These are phyloP conservation scores for Paraphoma chrysanthemicola DNA, from an alignment of 2,329 filamentous ascomycete species.

Conservation along the genomic window DNA sequence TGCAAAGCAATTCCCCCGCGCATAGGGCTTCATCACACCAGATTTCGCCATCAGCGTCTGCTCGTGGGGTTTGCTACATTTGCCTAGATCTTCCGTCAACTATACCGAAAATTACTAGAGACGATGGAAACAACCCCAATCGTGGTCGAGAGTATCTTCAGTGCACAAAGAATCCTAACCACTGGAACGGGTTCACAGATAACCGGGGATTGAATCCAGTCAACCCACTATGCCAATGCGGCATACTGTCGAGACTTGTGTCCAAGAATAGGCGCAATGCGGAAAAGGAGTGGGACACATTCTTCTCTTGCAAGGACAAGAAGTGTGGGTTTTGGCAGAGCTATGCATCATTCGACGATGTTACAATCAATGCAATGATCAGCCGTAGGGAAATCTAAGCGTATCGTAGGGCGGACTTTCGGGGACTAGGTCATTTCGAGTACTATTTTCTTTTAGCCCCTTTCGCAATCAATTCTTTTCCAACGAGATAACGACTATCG, in stretches of 20 bases:
- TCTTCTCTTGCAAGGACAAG: conserved; percentile 2
- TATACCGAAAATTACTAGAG: not conserved
- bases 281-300: not conserved
- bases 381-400: not conserved
- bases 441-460: too few species aligned
- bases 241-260: not conserved
- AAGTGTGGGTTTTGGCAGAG: not conserved
- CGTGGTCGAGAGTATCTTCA: not conserved
- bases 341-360: not conserved
- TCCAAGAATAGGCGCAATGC: not conserved
- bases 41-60: not conserved
- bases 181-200: conserved; percentile 1
- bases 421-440: too few species aligned
- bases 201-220: not conserved
- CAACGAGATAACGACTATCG: too few species aligned
- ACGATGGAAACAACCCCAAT: not conserved
- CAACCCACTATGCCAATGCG: not conserved
- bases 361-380: not conserved
- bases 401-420: too few species aligned
- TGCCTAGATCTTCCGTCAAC: not conserved
- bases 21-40: not conserved
- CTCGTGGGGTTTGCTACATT: not conserved
- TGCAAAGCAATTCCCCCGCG: not conserved
- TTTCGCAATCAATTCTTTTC: too few species aligned
- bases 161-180: not conserved